phyloP scores from a whole-genome alignment of 345 rosid species.

The Sisymbrium altissimum region DNA sequence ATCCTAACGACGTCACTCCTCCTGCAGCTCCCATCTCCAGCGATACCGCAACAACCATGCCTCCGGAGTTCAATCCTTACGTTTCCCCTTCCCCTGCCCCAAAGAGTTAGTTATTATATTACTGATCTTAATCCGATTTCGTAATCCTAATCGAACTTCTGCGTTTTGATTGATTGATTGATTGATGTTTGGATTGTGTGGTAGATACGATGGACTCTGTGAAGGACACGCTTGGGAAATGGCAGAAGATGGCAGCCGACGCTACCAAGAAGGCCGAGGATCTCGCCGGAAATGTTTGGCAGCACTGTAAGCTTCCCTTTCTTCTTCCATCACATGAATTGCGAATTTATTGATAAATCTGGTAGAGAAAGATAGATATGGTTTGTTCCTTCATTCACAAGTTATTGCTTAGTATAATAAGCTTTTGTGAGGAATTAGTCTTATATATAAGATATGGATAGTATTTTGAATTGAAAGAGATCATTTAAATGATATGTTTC shows the following conservation, averaged over 20 bases:
- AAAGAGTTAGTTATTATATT: slow-evolving; percentile 45
- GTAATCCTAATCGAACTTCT: not conserved
- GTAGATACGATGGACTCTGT: slow-evolving; percentile 78
- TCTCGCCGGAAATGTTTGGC: slow-evolving; percentile 91
- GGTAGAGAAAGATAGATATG: no score
- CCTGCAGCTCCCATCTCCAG: slow-evolving; percentile 52
- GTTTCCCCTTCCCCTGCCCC: slow-evolving; percentile 55
- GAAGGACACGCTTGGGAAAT: slow-evolving; percentile 79
- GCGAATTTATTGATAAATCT: not conserved
- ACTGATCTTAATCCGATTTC: not conserved
- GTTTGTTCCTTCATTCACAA: no score
- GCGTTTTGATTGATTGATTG: slow-evolving; percentile 2
- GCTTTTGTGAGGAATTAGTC: not conserved
- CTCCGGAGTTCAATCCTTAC: slow-evolving; percentile 78
- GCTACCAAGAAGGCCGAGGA: slow-evolving; percentile 90
- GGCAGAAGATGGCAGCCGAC: slow-evolving; percentile 91
- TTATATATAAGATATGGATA: not conserved
- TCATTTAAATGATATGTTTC: not conserved
- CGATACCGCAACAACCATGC: slow-evolving; percentile 69
- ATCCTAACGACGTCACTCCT: slow-evolving; percentile 69
- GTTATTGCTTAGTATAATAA: no score
- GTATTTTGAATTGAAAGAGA: not conserved
- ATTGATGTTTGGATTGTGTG: not conserved
- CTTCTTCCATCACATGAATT: not conserved
- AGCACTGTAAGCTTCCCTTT: slow-evolving; percentile 50